Evolutionary conservation across 2,329 filamentous ascomycete genomes (phyloP), one percentile per base, ranked within the genome.

Genomic region (Scorias spongiosa): DNA sequence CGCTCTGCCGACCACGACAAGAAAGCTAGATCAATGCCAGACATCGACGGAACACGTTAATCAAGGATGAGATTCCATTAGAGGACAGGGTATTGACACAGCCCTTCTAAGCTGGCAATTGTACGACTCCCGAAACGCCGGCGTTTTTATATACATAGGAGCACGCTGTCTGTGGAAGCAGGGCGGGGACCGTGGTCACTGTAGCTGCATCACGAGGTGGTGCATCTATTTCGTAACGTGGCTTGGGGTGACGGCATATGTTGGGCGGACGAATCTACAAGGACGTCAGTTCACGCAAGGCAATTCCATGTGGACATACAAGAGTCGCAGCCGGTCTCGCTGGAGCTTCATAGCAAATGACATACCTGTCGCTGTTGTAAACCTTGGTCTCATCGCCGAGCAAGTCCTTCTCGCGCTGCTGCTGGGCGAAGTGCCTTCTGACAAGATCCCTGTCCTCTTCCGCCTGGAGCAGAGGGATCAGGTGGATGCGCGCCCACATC

Each of bases 391-490:
- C 83, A 51, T 80, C 79, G 45, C 91, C 91, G 55, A 96, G 61
- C 52, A 98, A 69, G 66, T 87, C 81, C 75, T 88, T 86, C 76
- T 96, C 91, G 52, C 91, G 76, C 52, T 79, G 80, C 74, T 86
- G 79, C 65, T 93, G 85, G 46, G 91, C 91, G 52, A 81, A 75
- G 65, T 89, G 76, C 60, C 89, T 75, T 53, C 91, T 77, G 50
- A 94, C 88, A 63, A 89, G 81, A 67, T 98, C 91, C 48, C 91
- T 81, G 70, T 98, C 91, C 66, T 94, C 87, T 63, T 98, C 91
- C 45, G 91, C 91, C 64, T 96, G 89, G 51, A 98, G 78, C 50
- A 94, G 70, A 46, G 91, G 91, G 59, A 89, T 91, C 51, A 98
- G 74, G 68, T 96, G 79, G 67, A 98, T 93, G 61, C 91, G 82